These are phyloP conservation scores for Bruguiera parviflora DNA, from an alignment of 345 rosid genomes.

Conservation along the genomic window DNA sequence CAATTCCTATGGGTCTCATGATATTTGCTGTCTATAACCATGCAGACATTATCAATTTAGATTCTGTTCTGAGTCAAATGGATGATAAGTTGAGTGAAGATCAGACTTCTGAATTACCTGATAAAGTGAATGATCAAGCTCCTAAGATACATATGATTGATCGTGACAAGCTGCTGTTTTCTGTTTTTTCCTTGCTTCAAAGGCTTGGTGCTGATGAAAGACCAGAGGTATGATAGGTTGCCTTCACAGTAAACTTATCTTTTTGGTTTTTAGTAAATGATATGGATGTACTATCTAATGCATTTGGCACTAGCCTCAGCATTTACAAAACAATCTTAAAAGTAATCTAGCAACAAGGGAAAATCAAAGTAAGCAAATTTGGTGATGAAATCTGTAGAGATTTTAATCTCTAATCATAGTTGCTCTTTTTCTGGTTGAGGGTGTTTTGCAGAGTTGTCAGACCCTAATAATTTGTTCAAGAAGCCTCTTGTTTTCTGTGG, in stretches of 20 bases:
- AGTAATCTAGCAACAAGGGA: background rate
- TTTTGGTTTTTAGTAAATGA: background rate
- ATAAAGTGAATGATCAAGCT: slow-evolving; percentile 34
- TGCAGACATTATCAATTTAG: slow-evolving; percentile 33
- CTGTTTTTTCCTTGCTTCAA: slow-evolving; percentile 85
- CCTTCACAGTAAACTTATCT: background rate
- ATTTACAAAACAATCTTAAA: background rate
- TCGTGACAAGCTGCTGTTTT: slow-evolving; percentile 66
- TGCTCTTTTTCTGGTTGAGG: slow-evolving; percentile 2
- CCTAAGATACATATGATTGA: slow-evolving; percentile 31
- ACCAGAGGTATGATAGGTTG: slow-evolving; percentile 69
- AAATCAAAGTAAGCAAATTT: background rate
- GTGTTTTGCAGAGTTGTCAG: background rate
- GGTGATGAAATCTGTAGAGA: background rate
- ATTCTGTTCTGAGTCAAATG: slow-evolving; percentile 32
- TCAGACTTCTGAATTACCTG: slow-evolving; percentile 25
- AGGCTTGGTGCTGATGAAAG: slow-evolving; percentile 94
- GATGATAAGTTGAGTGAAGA: slow-evolving; percentile 47
- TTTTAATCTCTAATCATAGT: background rate
- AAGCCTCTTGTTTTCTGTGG: background rate
- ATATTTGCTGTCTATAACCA: background rate
- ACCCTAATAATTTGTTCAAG: background rate
- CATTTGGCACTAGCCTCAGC: slow-evolving; percentile 6
- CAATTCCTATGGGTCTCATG: background rate
- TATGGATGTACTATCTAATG: background rate